Percentiles rank a stretch among this genome's conserved stretches.
These are phyloP conservation scores for Alternaria incomplexa DNA, from an alignment of 2,329 filamentous ascomycete genomes.

Conservation along the genomic window DNA sequence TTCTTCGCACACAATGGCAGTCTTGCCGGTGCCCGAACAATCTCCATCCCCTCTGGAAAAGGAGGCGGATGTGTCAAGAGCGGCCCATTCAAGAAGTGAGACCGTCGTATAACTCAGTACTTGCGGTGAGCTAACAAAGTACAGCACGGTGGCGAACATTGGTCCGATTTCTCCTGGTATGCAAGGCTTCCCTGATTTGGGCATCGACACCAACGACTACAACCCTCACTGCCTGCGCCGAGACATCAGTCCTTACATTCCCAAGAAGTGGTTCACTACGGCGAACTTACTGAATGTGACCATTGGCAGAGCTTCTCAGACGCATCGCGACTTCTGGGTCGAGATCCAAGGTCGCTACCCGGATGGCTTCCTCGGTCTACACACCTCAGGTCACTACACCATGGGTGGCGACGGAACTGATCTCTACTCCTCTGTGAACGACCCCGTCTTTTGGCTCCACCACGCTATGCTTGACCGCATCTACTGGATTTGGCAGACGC, in stretches of 20 bases:
- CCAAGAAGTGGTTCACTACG: constrained; percentile 4
- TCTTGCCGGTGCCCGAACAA: not conserved
- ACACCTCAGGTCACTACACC: constrained; percentile 3
- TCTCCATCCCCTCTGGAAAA: constrained; percentile 1
- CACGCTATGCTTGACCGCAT: constrained; percentile 8
- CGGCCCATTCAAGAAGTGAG: constrained; percentile 8
- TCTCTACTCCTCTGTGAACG: constrained; percentile 7
- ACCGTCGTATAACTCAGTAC: not conserved
- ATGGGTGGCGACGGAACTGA: constrained; percentile 6
- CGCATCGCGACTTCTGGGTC: constrained; percentile 2
- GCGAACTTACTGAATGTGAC: constrained; percentile 3
- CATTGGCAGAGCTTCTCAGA: not conserved
- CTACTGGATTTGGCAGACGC: constrained; percentile 6
- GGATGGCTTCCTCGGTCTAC: constrained; percentile 2
- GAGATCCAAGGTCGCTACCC: constrained; percentile 7
- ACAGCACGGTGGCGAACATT: constrained; percentile 2
- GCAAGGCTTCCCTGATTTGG: constrained; percentile 7
- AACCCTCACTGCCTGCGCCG: constrained; percentile 3
- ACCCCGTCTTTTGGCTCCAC: constrained; percentile 4
- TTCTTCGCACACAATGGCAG: constrained; percentile 7
- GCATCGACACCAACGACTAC: not conserved
- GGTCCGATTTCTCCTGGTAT: constrained; percentile 5
- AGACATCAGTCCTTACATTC: constrained; percentile 3
- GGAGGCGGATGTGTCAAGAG: constrained; percentile 5
- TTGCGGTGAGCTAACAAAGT: not conserved